Evolutionary conservation across 331 rosid species (phyloP).

Genomic region (Acacia concinna): DNA sequence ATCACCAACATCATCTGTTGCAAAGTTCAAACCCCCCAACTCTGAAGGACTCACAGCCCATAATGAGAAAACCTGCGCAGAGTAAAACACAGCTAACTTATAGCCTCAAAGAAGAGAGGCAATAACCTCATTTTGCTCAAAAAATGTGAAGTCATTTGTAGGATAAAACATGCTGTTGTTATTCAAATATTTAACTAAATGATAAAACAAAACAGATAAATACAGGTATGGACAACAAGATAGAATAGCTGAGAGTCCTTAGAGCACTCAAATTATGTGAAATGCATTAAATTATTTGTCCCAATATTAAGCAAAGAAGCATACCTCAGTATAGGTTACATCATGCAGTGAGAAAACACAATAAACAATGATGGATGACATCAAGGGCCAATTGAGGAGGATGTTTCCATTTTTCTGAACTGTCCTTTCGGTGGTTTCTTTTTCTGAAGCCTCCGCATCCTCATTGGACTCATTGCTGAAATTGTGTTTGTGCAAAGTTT

Average conservation of each 20-base stretch:
- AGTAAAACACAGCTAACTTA: not conserved
- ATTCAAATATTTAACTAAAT: too few species aligned
- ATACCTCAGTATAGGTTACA: slow-evolving; percentile 83
- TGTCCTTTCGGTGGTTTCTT: slow-evolving; percentile 35
- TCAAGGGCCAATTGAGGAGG: slow-evolving; percentile 78
- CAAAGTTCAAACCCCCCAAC: not conserved
- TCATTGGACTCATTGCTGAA: slow-evolving; percentile 11
- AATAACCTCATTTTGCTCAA: not conserved
- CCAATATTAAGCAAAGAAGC: not conserved
- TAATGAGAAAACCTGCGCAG: not conserved
- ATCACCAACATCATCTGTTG: not conserved
- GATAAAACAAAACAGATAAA: too few species aligned
- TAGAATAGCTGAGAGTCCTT: too few species aligned
- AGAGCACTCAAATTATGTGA: not conserved
- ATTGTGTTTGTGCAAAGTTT: slow-evolving; percentile 73
- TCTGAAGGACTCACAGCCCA: not conserved
- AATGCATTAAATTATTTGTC: not conserved
- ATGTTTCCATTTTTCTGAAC: slow-evolving; percentile 50
- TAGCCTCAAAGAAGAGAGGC: not conserved
- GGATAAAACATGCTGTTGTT: not conserved
- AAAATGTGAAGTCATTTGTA: not conserved
- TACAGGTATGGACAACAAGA: too few species aligned
- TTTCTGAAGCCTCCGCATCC: slow-evolving; percentile 47
- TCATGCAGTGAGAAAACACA: slow-evolving; percentile 77
- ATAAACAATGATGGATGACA: slow-evolving; percentile 74